Evolutionary conservation across 345 rosid species (phyloP), one percentile per base, ranked within the genome.

Genomic region (Cardamine chenopodiifolia): DNA sequence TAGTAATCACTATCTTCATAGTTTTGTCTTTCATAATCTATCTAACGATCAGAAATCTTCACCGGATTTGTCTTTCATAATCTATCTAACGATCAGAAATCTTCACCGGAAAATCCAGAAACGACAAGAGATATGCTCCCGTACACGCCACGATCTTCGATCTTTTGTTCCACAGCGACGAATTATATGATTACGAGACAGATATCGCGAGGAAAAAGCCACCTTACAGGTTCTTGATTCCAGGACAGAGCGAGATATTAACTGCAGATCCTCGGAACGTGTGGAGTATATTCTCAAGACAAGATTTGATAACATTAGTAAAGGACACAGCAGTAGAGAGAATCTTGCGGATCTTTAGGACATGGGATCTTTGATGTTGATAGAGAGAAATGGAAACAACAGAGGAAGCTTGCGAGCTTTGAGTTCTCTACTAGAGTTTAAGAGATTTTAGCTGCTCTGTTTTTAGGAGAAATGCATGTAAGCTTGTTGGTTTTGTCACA

Each of bases 381-480:
- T 70, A 97, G 97, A 18, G 92, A 87, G 3, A 89, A 83, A 71
- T 93, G 97, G 98, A 77, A 70, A 78, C 89, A 88, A 23, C 98
- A 93, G 78, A 83, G 98, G 70, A 93, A 90, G 86, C 83, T 86
- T 1, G 86, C 93, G 0, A 90, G 92, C 76, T 82, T 75, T 25
- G 92, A 93, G 83, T 93, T 93, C 61, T 89, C 91, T 0, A 79
- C 93, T 0, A 83, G 89, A 37, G 88, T 87, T 23, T 93, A 3
- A 78, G 93, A 67, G 96, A 88, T 5, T 90, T 84, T 62, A 89
- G 92, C 74, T 85, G 90, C 40, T 66, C 72, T 13, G 93, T 89
- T 37, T 90, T 93, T 49, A 78, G 92, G 66, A 74, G 23, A 49
- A 89, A 86, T 26, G 88, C 88, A 4, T 71, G 74, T 2, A 86